phyloP scores from a whole-genome alignment of 345 rosid genomes.

The Eutrema yunnanense region DNA sequence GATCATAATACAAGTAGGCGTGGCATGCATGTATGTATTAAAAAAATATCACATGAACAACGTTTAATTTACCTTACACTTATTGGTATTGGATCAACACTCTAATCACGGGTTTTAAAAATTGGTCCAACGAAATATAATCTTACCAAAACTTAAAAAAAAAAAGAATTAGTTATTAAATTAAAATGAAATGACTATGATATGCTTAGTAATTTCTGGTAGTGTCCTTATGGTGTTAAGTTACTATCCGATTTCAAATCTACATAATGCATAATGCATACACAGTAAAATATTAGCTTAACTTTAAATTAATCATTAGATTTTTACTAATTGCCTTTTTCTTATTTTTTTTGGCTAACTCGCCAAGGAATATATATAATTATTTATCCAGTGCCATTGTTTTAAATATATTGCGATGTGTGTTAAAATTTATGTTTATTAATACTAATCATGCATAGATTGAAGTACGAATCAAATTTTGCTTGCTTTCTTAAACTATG shows the following conservation, averaged over 20 bases:
- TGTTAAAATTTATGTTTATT: background rate
- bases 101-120: background rate
- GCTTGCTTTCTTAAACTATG: background rate
- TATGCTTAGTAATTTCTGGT: background rate
- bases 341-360: background rate
- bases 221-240: too few relatives aligned
- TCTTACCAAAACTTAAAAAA: too few relatives aligned
- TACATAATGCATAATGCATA: background rate
- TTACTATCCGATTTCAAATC: background rate
- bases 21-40: conserved; percentile 1
- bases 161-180: background rate
- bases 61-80: conserved; percentile 8
- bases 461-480: background rate
- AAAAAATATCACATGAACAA: conserved; percentile 14
- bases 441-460: background rate
- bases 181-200: background rate
- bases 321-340: background rate
- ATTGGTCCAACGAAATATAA: background rate
- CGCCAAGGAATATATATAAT: too few relatives aligned
- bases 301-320: background rate
- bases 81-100: background rate
- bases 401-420: background rate
- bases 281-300: background rate
- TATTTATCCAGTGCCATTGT: background rate
- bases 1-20: conserved; percentile 17